These are phyloP conservation scores for Flaveria robusta DNA, from an alignment of 129 eudicot genomes.

Conservation along the genomic window DNA sequence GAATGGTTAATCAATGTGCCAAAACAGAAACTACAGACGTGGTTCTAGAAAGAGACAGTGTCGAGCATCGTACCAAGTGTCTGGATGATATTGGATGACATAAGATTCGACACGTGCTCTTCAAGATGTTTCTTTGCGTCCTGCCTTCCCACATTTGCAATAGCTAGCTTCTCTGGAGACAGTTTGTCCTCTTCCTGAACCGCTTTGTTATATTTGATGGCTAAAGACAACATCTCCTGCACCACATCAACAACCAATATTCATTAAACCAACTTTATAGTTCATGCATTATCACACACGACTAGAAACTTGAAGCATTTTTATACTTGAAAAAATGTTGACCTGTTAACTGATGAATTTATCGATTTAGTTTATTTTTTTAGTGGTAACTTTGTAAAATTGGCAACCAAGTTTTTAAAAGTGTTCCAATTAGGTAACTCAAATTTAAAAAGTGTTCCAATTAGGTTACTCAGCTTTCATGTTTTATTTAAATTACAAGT, in stretches of 20 bases:
- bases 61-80: conserved; percentile 90
- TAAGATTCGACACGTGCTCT: conserved; percentile 87
- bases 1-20: not conserved
- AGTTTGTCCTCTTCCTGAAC: conserved; percentile 92
- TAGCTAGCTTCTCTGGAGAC: conserved; percentile 87
- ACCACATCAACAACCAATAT: not conserved
- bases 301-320: not conserved
- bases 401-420: no score
- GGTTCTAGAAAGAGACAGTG: conserved; percentile 78
- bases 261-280: not conserved
- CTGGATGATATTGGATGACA: conserved; percentile 91
- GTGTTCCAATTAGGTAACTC: no score
- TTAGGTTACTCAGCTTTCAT: no score
- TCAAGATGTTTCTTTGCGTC: conserved; percentile 97
- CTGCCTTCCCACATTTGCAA: conserved; percentile 95
- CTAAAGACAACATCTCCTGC: conserved; percentile 86
- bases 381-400: no score
- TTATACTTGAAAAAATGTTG: not conserved
- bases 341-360: not conserved
- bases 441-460: no score
- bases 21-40: not conserved
- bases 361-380: not conserved
- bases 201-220: conserved; percentile 81
- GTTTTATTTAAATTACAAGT: no score
- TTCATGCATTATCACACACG: not conserved